Evolutionary conservation across 2,329 filamentous ascomycete genomes (phyloP).

Genomic region (Ascomycota sp.): DNA sequence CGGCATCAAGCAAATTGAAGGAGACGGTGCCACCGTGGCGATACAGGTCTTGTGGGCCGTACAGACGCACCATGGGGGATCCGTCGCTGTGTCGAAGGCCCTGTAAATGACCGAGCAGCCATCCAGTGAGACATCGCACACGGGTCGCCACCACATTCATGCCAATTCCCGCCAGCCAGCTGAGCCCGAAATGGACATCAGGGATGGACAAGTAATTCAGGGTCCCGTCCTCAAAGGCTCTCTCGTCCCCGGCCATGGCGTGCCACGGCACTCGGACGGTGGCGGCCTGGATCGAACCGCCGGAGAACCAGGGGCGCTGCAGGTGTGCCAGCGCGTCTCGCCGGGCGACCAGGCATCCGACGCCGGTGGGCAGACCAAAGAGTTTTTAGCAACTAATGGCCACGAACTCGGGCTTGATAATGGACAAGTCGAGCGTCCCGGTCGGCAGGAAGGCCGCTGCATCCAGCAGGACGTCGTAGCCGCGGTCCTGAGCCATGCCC

Average conservation of each 20-base stretch:
- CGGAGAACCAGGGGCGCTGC: conserved; percentile 17
- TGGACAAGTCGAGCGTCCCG: conserved; percentile 12
- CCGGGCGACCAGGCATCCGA: conserved; percentile 17
- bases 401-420: conserved; percentile 17
- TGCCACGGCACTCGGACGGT: conserved; percentile 13
- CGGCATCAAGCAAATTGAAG: conserved; percentile 17
- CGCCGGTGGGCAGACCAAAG: conserved; percentile 20
- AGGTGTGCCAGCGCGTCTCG: conserved; percentile 11
- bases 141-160: conserved; percentile 10
- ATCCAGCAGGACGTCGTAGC: conserved; percentile 20
- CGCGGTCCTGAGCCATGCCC: conserved; percentile 12
- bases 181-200: conserved; percentile 15
- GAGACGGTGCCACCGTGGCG: conserved; percentile 16
- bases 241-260: conserved; percentile 7
- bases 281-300: conserved; percentile 16
- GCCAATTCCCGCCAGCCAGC: conserved; percentile 13
- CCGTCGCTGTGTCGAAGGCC: conserved; percentile 13
- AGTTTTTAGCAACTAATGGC: conserved; percentile 21
- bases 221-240: conserved; percentile 20
- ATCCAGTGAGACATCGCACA: conserved; percentile 16
- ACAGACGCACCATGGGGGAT: conserved; percentile 12
- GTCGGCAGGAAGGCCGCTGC: conserved; percentile 20
- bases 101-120: conserved; percentile 12
- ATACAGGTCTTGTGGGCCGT: conserved; percentile 12
- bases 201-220: conserved; percentile 18